These are phyloP conservation scores for Adansonia madagascariensis DNA, from an alignment of 441 rosid species.

Conservation along the genomic window DNA sequence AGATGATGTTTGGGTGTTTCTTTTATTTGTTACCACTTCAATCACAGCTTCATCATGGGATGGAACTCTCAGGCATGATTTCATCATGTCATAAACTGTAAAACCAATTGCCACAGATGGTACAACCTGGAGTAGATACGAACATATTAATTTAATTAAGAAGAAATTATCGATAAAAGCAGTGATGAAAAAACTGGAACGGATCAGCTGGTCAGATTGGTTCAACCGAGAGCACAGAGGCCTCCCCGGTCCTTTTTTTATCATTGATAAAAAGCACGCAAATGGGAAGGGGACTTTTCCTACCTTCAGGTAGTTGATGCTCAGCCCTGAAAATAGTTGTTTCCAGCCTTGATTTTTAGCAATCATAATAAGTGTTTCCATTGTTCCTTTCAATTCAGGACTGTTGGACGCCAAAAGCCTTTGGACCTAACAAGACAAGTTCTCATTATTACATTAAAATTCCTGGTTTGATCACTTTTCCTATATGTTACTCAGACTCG, in stretches of 20 bases:
- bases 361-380: constrained; percentile 65
- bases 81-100: constrained; percentile 89
- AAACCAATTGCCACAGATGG: constrained; percentile 94
- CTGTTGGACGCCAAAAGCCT: constrained; percentile 49
- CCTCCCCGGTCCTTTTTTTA: no score
- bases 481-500: no score
- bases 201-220: no score
- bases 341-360: constrained; percentile 87
- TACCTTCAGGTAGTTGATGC: constrained; percentile 92
- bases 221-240: no score
- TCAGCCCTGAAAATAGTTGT: constrained; percentile 87
- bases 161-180: no score
- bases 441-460: constrained; percentile 17
- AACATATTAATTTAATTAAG: not conserved
- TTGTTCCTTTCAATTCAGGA: constrained; percentile 70
- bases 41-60: constrained; percentile 67
- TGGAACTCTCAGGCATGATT: constrained; percentile 77
- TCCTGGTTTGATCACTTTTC: not conserved
- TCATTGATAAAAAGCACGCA: not conserved
- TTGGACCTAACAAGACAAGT: constrained; percentile 56
- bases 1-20: constrained; percentile 50
- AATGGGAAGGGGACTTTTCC: constrained; percentile 4
- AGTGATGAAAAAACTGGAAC: no score
- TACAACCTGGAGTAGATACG: constrained; percentile 59
- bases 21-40: constrained; percentile 55